Conservation (phyloP, 2,329 filamentous ascomycete genomes). For the Dactylonectria macrodidyma region DNA sequence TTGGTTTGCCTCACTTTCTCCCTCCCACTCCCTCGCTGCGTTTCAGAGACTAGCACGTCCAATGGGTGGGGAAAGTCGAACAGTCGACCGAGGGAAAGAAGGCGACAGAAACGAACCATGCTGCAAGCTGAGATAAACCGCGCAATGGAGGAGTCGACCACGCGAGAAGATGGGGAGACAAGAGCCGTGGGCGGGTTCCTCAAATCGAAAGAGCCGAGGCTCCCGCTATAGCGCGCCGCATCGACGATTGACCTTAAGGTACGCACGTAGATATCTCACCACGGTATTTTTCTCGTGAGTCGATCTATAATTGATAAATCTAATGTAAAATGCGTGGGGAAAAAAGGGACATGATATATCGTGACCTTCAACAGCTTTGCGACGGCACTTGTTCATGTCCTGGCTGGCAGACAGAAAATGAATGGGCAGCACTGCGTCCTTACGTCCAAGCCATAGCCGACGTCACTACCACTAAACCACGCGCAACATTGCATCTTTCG, state of each 20-base stretch:
- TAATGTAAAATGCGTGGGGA: not conserved
- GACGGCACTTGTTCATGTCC: not conserved
- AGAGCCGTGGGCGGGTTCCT: constrained; percentile 38
- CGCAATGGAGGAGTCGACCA: constrained; percentile 31
- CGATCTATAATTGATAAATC: not conserved
- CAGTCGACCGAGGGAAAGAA: constrained; percentile 14
- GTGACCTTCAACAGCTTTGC: not conserved
- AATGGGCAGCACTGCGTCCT: not conserved
- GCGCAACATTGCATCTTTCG: constrained; percentile 20
- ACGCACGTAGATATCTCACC: not conserved
- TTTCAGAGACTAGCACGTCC: not conserved
- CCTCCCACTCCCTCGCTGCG: not conserved
- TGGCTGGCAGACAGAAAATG: not conserved
- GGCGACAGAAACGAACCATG: constrained; percentile 1
- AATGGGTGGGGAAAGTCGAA: constrained; percentile 2
- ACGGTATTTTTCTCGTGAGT: not conserved
- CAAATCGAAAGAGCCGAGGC: constrained; percentile 40
- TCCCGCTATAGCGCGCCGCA: not conserved
- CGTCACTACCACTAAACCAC: constrained; percentile 18
- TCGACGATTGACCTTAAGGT: not conserved
- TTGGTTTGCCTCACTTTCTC: constrained; percentile 6
- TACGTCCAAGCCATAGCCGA: constrained; percentile 4
- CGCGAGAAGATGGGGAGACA: constrained; percentile 2
- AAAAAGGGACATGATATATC: not conserved
- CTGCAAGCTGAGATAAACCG: constrained; percentile 24